Evolutionary conservation across 352 stramenopile genomes (phyloP), one percentile per base, ranked within the genome.

Genomic region (Globisporangium barbulae): DNA sequence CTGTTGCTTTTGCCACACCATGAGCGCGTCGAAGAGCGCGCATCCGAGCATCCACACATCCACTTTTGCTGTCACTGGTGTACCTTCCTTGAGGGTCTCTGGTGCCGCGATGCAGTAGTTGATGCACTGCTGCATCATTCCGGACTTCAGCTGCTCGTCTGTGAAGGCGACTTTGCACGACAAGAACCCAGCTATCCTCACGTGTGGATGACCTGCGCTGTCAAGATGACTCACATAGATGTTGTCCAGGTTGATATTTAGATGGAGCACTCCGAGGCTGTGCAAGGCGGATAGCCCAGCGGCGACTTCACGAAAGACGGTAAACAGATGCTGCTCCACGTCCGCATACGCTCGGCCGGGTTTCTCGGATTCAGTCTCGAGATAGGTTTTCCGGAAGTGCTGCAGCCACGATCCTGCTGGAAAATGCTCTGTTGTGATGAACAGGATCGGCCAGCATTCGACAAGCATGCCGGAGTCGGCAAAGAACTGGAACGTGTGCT

Each of bases 11-110:
- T 91, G 75, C 76, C 76, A 90, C 22, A 84, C 68, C 63, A 83
- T 68, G 9, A 91, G 61, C 37, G 78, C 74, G 21, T 88, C 77
- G 10, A 70, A 88, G 0, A 91, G 47, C 2, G 73, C 69, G 50
- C 81, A 88, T 0, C 83, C 83, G 2, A 91, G 61, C 83, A 90
- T 89, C 80, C 80, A 91, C 0, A 67, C 69, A 22, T 91, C 81
- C 0, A 70, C 56, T 74, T 91, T 91, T 1, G 63, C 50, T 1
- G 75, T 78, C 19, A 88, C 54, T 0, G 59, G 63, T 13, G 50
- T 42, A 0, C 58, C 37, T 17, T 72, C 60, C 1, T 76, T 74
- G 30, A 67, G 53, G 3, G 63, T 64, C 64, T 90, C 82, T 1
- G 82, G 82, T 12, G 80, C 80, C 4, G 69, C 67, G 41, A 78